phyloP scores from a whole-genome alignment of 768 basidiomycete genomes.

The Lentinula lateritia region DNA sequence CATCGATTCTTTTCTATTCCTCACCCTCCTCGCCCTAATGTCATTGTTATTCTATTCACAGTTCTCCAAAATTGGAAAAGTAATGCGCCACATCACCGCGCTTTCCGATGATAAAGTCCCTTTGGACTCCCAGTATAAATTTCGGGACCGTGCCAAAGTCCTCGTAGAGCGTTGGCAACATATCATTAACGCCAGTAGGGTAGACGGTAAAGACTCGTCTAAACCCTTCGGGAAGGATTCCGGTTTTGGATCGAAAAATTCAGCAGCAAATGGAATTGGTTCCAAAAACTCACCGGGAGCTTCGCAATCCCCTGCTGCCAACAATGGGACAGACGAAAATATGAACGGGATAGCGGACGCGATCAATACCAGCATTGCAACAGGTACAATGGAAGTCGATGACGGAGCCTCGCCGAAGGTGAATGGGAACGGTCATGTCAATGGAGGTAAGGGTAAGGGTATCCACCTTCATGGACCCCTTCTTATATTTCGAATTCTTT shows the following conservation, averaged over 20 bases:
- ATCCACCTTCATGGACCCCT: background rate
- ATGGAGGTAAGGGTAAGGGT: background rate
- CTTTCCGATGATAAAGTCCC: conserved; percentile 54
- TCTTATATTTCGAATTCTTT: background rate
- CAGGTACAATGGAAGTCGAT: background rate
- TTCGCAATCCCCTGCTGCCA: background rate
- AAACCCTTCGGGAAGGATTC: background rate
- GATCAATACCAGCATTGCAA: background rate
- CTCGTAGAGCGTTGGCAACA: conserved; percentile 69
- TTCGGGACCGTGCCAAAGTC: conserved; percentile 62
- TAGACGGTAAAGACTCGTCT: background rate
- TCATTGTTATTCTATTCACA: conserved; percentile 22
- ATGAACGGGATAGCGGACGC: background rate
- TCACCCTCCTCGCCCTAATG: conserved; percentile 10
- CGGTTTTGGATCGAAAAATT: background rate
- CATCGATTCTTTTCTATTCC: conserved; percentile 1
- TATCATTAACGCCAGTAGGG: conserved; percentile 34
- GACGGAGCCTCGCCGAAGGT: background rate
- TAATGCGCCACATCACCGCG: conserved; percentile 80
- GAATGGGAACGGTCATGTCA: background rate
- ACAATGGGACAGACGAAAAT: background rate
- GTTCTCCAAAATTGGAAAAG: conserved; percentile 82
- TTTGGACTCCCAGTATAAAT: conserved; percentile 56
- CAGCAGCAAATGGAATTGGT: background rate
- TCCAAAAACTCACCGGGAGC: background rate